Percentiles rank a stretch among this genome's conserved stretches.
Conservation (phyloP, 2,329 filamentous ascomycete species). For the Bipolaris gigantea region DNA sequence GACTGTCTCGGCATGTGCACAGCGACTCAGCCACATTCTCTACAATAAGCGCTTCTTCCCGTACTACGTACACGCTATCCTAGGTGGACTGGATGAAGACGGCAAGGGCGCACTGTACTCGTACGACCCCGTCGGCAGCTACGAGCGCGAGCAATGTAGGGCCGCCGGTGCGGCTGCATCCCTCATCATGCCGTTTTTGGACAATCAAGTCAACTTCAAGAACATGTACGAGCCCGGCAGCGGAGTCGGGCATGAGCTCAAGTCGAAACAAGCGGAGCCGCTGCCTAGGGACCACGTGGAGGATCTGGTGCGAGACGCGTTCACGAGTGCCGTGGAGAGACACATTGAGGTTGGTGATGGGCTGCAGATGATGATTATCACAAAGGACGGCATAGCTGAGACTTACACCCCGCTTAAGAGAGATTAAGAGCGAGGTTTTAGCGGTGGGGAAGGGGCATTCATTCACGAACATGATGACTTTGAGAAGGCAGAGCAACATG, state of each 20-base stretch:
- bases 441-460: constrained; percentile 24
- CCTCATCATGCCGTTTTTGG: constrained; percentile 97
- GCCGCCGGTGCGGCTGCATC: constrained; percentile 90
- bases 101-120: constrained; percentile 93
- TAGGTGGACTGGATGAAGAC: constrained; percentile 92
- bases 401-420: constrained; percentile 78
- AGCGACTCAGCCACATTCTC: constrained; percentile 90
- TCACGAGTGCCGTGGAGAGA: constrained; percentile 95
- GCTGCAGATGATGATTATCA: constrained; percentile 93
- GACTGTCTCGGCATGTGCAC: constrained; percentile 89
- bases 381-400: constrained; percentile 85
- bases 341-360: constrained; percentile 99
- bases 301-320: constrained; percentile 91
- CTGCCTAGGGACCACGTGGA: constrained; percentile 75
- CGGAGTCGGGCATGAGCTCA: constrained; percentile 77
- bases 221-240: constrained; percentile 93
- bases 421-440: constrained; percentile 29
- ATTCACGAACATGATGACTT: constrained; percentile 45
- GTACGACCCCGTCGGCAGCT: constrained; percentile 96
- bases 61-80: constrained; percentile 94
- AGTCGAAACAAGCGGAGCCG: constrained; percentile 69
- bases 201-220: constrained; percentile 99
- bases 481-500: constrained; percentile 19
- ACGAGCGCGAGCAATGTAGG: constrained; percentile 94
- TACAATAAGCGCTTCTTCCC: constrained; percentile 99